Evolutionary conservation across 2,329 filamentous ascomycete genomes (phyloP).

Genomic region (Metarhizium guizhouense): DNA sequence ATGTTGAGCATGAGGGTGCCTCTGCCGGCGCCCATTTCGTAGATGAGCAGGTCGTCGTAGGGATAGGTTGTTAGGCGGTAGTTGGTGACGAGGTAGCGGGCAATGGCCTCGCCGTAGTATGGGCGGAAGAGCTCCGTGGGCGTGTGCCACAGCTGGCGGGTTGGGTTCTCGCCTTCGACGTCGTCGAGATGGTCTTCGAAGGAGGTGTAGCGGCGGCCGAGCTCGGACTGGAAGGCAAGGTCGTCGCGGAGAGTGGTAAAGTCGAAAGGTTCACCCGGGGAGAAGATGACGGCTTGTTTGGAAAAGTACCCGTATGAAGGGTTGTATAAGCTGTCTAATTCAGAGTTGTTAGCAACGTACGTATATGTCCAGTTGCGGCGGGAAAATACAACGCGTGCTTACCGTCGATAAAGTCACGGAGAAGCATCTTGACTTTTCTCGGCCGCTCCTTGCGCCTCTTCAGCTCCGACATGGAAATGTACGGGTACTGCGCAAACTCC

Average conservation of each 20-base stretch:
- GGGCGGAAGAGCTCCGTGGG: slow-evolving; percentile 95
- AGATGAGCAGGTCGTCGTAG: slow-evolving; percentile 94
- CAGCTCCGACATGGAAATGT: slow-evolving; percentile 75
- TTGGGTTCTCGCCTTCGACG: slow-evolving; percentile 53
- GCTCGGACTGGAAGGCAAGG: slow-evolving; percentile 67
- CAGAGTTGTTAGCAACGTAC: slow-evolving; percentile 8
- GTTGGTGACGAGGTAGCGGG: slow-evolving; percentile 90
- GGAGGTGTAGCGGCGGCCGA: slow-evolving; percentile 73
- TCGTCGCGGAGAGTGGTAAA: slow-evolving; percentile 78
- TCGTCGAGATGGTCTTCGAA: slow-evolving; percentile 86
- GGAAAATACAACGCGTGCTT: slow-evolving; percentile 6
- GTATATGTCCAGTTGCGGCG: too few relatives aligned
- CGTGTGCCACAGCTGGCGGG: slow-evolving; percentile 94
- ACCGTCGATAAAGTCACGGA: slow-evolving; percentile 97
- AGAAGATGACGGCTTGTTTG: slow-evolving; percentile 94
- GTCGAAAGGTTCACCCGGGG: slow-evolving; percentile 81
- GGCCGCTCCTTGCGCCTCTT: slow-evolving; percentile 67
- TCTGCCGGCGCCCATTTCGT: slow-evolving; percentile 96
- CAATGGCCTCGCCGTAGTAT: slow-evolving; percentile 94
- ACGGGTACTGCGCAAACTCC: slow-evolving; percentile 74
- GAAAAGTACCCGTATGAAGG: slow-evolving; percentile 93
- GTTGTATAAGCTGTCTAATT: slow-evolving; percentile 82
- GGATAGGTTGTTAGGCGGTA: slow-evolving; percentile 92
- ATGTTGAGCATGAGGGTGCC: slow-evolving; percentile 98
- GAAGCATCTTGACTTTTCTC: slow-evolving; percentile 87